phyloP scores from a whole-genome alignment of 179 eudicot species.

The Corrigiola litoralis region DNA sequence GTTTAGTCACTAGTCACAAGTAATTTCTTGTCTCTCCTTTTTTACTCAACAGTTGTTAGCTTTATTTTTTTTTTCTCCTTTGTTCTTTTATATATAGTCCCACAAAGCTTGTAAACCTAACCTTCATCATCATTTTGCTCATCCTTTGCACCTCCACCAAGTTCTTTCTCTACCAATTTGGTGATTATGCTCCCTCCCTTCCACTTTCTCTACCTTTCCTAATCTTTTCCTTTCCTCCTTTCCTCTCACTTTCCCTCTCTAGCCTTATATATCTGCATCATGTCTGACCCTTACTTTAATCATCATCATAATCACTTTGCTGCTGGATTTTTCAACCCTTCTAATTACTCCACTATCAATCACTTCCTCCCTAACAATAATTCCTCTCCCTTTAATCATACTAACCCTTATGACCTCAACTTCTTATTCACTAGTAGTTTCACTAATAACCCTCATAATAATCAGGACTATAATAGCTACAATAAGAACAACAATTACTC shows the following conservation, averaged over 20 bases:
- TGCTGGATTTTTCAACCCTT: slow-evolving; percentile 18
- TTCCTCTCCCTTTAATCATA: not conserved
- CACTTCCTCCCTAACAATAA: slow-evolving; percentile 17
- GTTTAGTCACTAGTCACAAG: slow-evolving; percentile 40
- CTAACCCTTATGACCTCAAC: slow-evolving; percentile 17
- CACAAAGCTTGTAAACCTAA: slow-evolving; percentile 31
- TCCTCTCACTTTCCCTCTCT: slow-evolving; percentile 4
- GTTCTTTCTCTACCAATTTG: slow-evolving; percentile 5
- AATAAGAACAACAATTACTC: not conserved
- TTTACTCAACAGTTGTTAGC: slow-evolving; percentile 17
- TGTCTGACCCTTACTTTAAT: slow-evolving; percentile 39
- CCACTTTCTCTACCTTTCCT: slow-evolving; percentile 29
- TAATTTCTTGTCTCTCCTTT: slow-evolving; percentile 41
- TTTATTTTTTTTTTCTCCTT: slow-evolving; percentile 1
- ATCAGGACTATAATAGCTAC: not conserved
- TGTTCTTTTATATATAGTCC: slow-evolving; percentile 20
- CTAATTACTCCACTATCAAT: slow-evolving; percentile 31
- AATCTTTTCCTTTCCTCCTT: not conserved
- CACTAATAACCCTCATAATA: not conserved
- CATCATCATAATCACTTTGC: slow-evolving; percentile 31
- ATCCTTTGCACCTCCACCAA: slow-evolving; percentile 13
- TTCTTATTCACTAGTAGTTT: slow-evolving; percentile 17
- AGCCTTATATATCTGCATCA: slow-evolving; percentile 17
- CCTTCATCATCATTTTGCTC: slow-evolving; percentile 16
- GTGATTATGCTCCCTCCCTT: slow-evolving; percentile 27